phyloP scores from a whole-genome alignment of 192 early-diverging fungal species.

The Pilaira anomala region DNA sequence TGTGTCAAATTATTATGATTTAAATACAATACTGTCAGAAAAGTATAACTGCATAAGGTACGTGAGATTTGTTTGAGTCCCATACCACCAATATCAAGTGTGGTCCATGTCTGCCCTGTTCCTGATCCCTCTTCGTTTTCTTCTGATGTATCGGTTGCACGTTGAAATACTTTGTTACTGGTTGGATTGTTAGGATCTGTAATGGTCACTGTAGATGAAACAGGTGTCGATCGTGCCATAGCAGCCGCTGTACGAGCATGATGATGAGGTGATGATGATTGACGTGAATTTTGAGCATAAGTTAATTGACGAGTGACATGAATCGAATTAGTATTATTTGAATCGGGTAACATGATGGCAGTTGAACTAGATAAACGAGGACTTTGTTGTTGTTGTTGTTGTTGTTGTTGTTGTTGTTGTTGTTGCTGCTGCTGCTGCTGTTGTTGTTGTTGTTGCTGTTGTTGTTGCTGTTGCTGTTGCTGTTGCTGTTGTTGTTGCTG shows the following conservation, averaged over 20 bases:
- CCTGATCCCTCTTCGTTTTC: not conserved
- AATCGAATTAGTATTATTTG: conserved; percentile 1
- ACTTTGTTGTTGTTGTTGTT: not conserved
- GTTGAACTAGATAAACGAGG: not conserved
- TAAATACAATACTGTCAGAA: conserved; percentile 89
- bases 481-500: not conserved
- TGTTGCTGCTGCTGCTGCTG: too few relatives aligned
- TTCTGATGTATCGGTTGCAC: not conserved
- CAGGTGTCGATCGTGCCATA: conserved; percentile 59
- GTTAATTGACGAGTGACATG: conserved; percentile 77
- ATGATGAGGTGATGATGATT: conserved; percentile 79
- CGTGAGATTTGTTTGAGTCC: conserved; percentile 74
- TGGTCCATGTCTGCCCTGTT: conserved; percentile 66
- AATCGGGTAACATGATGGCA: too few relatives aligned
- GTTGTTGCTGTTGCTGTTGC: too few relatives aligned
- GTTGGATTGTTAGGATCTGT: conserved; percentile 53
- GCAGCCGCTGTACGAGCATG: conserved; percentile 88
- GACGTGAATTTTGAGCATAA: conserved; percentile 68
- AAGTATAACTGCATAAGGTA: conserved; percentile 76
- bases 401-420: not conserved
- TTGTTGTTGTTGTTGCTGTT: conserved; percentile 9
- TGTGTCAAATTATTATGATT: conserved; percentile 92
- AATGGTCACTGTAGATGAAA: conserved; percentile 50
- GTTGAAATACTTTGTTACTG: conserved; percentile 33
- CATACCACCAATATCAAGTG: conserved; percentile 95